These are phyloP conservation scores for Yarrowia hollandica DNA, from an alignment of 805 yeast genomes.

Conservation along the genomic window DNA sequence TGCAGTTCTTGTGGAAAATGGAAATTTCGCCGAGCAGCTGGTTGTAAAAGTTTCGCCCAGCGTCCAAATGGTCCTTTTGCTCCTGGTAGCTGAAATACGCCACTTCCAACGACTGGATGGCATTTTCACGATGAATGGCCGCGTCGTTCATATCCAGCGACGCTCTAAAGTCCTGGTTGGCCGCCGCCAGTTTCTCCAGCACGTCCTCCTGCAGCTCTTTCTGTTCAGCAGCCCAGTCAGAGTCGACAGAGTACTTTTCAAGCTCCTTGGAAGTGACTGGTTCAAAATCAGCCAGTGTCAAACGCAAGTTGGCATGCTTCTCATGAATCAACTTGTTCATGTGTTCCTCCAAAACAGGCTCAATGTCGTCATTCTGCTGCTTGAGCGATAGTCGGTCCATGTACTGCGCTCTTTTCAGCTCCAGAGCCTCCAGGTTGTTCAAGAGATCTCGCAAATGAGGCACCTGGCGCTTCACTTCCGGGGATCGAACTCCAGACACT, in stretches of 20 bases:
- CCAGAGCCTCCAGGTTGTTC: constrained; percentile 29
- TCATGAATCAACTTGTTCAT: constrained; percentile 1
- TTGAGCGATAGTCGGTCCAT: constrained; percentile 29
- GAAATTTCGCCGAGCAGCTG: constrained; percentile 54
- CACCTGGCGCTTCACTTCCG: constrained; percentile 3
- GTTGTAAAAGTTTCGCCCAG: constrained; percentile 70
- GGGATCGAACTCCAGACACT: constrained; percentile 34
- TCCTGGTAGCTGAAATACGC: constrained; percentile 56
- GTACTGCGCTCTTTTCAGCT: constrained; percentile 35
- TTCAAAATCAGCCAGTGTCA: constrained; percentile 34
- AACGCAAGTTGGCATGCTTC: not conserved
- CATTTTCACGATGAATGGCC: constrained; percentile 47
- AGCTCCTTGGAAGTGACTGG: constrained; percentile 38
- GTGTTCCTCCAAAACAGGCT: constrained; percentile 1
- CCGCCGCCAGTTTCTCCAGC: constrained; percentile 43
- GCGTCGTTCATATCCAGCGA: constrained; percentile 37
- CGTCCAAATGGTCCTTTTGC: constrained; percentile 58
- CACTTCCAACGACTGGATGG: constrained; percentile 53
- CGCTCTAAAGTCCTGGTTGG: constrained; percentile 34
- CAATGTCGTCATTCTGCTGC: constrained; percentile 22
- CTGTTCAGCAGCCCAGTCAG: constrained; percentile 50
- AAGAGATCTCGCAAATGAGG: constrained; percentile 1
- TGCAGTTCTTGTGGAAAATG: constrained; percentile 51
- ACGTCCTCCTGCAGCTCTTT: constrained; percentile 44
- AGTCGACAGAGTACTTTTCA: constrained; percentile 49